These are phyloP conservation scores for Chaetomium cochliodes DNA, from an alignment of 495 filamentous ascomycete genomes.

Conservation along the genomic window DNA sequence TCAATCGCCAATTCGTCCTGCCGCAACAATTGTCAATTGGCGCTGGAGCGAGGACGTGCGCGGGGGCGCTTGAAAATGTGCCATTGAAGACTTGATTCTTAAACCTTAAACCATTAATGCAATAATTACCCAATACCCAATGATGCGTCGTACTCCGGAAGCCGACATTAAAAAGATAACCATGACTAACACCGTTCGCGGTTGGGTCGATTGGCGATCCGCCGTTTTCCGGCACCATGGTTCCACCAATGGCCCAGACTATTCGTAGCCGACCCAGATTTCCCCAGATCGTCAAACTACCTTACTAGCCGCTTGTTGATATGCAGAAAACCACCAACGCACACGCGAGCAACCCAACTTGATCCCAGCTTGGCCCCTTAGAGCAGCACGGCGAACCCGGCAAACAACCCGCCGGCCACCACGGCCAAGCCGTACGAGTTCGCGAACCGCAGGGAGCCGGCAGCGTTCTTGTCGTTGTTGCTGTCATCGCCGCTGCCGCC, in stretches of 20 bases:
- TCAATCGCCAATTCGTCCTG: too few species aligned
- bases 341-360: not conserved
- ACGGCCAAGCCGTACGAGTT: conserved; percentile 58
- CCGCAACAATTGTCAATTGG: not conserved
- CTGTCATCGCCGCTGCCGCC: conserved; percentile 33
- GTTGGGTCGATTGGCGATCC: not conserved
- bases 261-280: not conserved
- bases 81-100: not conserved
- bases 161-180: not conserved
- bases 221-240: not conserved
- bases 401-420: conserved; percentile 58
- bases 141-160: not conserved
- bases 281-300: not conserved
- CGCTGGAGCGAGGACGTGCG: not conserved
- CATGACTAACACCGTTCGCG: conserved; percentile 3
- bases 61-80: not conserved
- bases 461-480: conserved; percentile 32
- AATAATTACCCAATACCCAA: not conserved
- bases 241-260: not conserved
- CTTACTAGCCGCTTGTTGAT: not conserved
- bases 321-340: not conserved
- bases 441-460: conserved; percentile 50
- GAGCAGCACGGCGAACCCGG: conserved; percentile 62
- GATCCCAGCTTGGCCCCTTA: conserved; percentile 34
- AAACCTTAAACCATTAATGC: not conserved